Evolutionary conservation across 2,329 filamentous ascomycete genomes (phyloP), one percentile per base, ranked within the genome.

Genomic region (Diaporthe nobilis): DNA sequence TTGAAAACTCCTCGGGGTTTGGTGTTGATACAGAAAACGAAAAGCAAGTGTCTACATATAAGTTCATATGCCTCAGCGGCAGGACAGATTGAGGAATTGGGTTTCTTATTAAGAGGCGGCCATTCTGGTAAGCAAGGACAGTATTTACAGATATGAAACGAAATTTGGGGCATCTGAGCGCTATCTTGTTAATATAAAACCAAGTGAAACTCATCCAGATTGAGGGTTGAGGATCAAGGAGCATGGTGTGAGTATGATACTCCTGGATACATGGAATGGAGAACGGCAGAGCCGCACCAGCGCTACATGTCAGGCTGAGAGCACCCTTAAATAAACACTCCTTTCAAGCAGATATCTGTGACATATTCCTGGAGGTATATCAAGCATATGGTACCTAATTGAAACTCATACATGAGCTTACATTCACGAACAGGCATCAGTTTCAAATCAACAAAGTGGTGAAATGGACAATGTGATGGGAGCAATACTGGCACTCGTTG

Each of bases 311-410:
- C 17, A 13, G 37, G 15, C 7, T 9, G 44, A 49, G 22, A 8
- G 0, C 44, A 4, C 17, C 7, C 44, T 47, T 49, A 2, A 2
- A 22, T 31, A 25, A 31, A 31, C 28, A 57, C 4, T 20, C 1
- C 1, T 22, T 39, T 22, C 0, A n/a, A 60, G 17, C 9, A 60
- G 34, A 3, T 7, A 25, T 15, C 4, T 1, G 10, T n/a, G 4
- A 39, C 13, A 3, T 7, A 37, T 60, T 22, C 39, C 4, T 13
- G 13, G 34, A 55, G 8, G 25, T 9, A 25, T 9, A 12, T 15
- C 4, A n/a, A 9, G 12, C 8, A 9, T 7, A 15, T 25, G 5
- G 3, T 0, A 9, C 22, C n/a, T 61, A 0, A 4, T 61, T 25
- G 0, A 6, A 13, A 49, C 7, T 6, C 25, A 31, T 15, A 13